Conservation (phyloP, 78 protist species). For the Dictyostelium intermedium region DNA sequence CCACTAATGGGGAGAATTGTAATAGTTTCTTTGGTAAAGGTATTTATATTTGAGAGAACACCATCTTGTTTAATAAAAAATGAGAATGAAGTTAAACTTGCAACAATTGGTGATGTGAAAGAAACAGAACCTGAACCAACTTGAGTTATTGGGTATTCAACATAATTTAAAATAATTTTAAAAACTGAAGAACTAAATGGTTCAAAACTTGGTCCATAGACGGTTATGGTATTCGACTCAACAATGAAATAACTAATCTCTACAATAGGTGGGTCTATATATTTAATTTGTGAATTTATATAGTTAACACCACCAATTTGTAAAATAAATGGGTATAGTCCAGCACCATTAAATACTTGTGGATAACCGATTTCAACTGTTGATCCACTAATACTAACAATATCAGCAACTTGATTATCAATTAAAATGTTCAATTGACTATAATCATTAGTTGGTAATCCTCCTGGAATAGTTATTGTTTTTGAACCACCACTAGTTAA, state of each 20-base stretch:
- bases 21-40: not conserved
- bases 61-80: not conserved
- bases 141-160: not conserved
- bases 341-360: not conserved
- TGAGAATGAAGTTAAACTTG: not conserved
- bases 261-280: not conserved
- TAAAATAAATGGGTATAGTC: not conserved
- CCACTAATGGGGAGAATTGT: not conserved
- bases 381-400: not conserved
- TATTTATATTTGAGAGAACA: not conserved
- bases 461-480: not conserved
- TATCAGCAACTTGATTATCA: not conserved
- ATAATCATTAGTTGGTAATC: not conserved
- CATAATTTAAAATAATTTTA: not conserved
- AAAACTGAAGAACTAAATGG: not conserved
- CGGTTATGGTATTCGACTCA: not conserved
- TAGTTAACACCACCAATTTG: not conserved
- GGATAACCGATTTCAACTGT: not conserved
- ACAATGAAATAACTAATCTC: not conserved
- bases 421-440: not conserved
- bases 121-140: not conserved
- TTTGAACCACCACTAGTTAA: not conserved
- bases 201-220: not conserved
- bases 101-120: not conserved
- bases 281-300: not conserved